Evolutionary conservation across 2,329 filamentous ascomycete genomes (phyloP).

Genomic region (Talaromyces rugulosus): DNA sequence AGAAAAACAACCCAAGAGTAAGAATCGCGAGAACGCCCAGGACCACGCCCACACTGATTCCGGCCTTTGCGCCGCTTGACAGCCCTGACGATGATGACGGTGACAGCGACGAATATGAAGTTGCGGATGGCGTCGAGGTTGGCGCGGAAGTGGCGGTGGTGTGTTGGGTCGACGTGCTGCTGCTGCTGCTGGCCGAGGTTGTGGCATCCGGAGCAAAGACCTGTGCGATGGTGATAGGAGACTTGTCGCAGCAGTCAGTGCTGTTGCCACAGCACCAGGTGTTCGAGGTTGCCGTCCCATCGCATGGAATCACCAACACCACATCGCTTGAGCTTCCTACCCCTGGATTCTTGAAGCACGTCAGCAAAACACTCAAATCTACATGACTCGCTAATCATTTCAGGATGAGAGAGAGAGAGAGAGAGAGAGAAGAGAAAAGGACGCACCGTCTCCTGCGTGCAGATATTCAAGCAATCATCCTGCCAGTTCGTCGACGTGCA

Average conservation of each 20-base stretch:
- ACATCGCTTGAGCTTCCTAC: too few species aligned
- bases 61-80: background rate
- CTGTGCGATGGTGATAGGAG: too few species aligned
- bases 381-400: too few species aligned
- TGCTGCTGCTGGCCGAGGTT: background rate
- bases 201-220: background rate
- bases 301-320: too few species aligned
- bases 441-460: background rate
- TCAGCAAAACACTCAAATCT: too few species aligned
- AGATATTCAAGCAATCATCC: background rate
- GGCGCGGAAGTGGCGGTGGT: background rate
- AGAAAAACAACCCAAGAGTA: background rate
- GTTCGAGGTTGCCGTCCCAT: too few species aligned
- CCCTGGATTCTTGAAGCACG: too few species aligned
- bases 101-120: background rate
- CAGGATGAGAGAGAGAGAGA: too few species aligned
- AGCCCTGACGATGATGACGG: background rate
- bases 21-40: background rate
- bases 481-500: background rate
- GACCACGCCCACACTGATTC: conserved; percentile 1
- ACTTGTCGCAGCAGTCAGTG: too few species aligned
- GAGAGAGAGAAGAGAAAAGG: background rate
- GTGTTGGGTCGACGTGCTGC: background rate
- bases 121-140: background rate
- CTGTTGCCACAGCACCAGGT: too few species aligned